phyloP scores from a whole-genome alignment of 106 monocot genomes.

The Dioscorea dumetorum region DNA sequence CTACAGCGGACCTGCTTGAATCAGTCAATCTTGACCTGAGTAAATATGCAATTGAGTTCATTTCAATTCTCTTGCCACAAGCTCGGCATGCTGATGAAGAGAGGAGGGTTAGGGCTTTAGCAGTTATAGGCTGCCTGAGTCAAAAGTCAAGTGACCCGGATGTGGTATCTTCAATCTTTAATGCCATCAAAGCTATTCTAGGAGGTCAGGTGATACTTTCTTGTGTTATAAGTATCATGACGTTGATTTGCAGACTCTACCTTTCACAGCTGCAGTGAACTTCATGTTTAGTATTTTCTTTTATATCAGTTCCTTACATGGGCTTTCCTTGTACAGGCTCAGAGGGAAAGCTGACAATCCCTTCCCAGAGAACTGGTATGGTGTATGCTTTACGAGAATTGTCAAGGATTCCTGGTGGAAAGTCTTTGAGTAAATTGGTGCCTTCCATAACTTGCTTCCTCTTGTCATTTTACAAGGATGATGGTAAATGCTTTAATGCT shows the following conservation, averaged over 20 bases:
- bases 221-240: not conserved
- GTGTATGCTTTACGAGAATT: slow-evolving; percentile 71
- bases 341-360: slow-evolving; percentile 76
- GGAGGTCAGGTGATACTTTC: slow-evolving; percentile 39
- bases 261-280: not conserved
- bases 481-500: slow-evolving; percentile 42
- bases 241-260: not conserved
- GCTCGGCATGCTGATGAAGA: slow-evolving; percentile 82
- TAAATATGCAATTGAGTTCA: slow-evolving; percentile 75
- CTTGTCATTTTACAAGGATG: slow-evolving; percentile 77
- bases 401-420: slow-evolving; percentile 63
- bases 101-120: slow-evolving; percentile 62
- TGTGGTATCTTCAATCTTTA: slow-evolving; percentile 55
- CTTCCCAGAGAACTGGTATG: slow-evolving; percentile 94
- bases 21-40: slow-evolving; percentile 77
- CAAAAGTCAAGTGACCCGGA: slow-evolving; percentile 92
- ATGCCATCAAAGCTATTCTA: slow-evolving; percentile 55
- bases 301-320: not conserved
- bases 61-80: slow-evolving; percentile 79
- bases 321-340: slow-evolving; percentile 47
- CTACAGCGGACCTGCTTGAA: slow-evolving; percentile 51
- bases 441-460: slow-evolving; percentile 55
- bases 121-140: slow-evolving; percentile 63
- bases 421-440: slow-evolving; percentile 54
- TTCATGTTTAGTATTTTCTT: not conserved